phyloP scores from a whole-genome alignment of 495 filamentous ascomycete genomes.

The Oleoguttula mirabilis region DNA sequence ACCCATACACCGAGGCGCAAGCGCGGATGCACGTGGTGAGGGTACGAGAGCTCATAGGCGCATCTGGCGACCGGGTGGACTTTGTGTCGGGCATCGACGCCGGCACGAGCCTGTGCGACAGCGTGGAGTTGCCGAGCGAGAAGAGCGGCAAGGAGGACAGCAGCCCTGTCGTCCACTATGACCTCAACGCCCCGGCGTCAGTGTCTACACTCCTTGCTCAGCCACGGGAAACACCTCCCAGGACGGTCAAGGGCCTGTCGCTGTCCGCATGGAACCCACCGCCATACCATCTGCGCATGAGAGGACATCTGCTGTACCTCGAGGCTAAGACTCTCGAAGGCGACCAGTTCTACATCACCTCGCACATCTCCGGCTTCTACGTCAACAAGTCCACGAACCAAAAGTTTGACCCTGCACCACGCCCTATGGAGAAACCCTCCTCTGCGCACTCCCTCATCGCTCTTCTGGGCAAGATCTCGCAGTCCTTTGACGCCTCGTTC shows the following conservation, averaged over 20 bases:
- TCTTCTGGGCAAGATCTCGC: slow-evolving; percentile 64
- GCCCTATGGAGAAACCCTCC: slow-evolving; percentile 52
- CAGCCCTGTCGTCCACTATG: slow-evolving; percentile 44
- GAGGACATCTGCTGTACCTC: slow-evolving; percentile 88
- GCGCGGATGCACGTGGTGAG: slow-evolving; percentile 87
- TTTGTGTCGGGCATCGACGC: slow-evolving; percentile 75
- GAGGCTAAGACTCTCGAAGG: slow-evolving; percentile 79
- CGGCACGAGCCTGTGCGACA: slow-evolving; percentile 79
- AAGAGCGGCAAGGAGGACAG: slow-evolving; percentile 11
- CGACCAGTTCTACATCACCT: slow-evolving; percentile 84
- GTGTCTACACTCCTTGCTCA: slow-evolving; percentile 60
- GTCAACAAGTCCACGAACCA: slow-evolving; percentile 83
- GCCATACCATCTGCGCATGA: slow-evolving; percentile 77
- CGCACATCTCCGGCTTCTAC: slow-evolving; percentile 87
- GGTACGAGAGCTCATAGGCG: slow-evolving; percentile 83
- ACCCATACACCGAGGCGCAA: slow-evolving; percentile 98
- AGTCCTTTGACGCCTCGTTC: slow-evolving; percentile 66
- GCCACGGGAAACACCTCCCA: slow-evolving; percentile 53
- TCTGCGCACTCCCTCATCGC: slow-evolving; percentile 77
- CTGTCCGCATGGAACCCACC: slow-evolving; percentile 95
- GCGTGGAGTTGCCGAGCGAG: slow-evolving; percentile 32
- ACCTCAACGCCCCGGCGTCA: slow-evolving; percentile 55
- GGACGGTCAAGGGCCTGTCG: slow-evolving; percentile 77
- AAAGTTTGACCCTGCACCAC: slow-evolving; percentile 85
- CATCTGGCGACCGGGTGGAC: slow-evolving; percentile 77